Evolutionary conservation across 352 stramenopile species (phyloP), one percentile per base, ranked within the genome.

Genomic region (Chrysophaeum taylorii): DNA sequence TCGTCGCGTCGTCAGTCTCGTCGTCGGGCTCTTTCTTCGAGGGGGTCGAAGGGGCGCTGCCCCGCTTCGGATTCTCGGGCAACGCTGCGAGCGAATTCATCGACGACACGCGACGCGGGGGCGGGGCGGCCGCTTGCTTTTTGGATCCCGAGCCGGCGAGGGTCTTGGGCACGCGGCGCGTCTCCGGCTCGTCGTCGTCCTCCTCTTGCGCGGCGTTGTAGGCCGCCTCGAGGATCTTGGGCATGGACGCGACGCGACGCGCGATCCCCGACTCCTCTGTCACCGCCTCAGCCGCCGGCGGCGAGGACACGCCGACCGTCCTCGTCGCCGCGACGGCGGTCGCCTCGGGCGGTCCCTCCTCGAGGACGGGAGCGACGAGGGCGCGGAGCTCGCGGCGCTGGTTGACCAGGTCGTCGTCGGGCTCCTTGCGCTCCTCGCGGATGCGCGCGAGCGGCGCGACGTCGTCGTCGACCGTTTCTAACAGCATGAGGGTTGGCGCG

Each of bases 401-500:
- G 18, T 33, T 57, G 45, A 18, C 23, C 12, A 27, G 12, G 18
- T 27, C 23, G 9, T 12, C 5, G 12, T 18, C 45, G 18, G 45
- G 9, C 9, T 12, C 45, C 7, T 12, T 25, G 12, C 18, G 27
- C 25, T 62, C 50, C 25, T 62, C 50, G 45, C 2, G 4, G 18
- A 25, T 29, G 45, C 21, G 41, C 41, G 14, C 14, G 14, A 14
- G 41, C 41, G 41, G 41, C 18, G 9, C 45, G 18, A 25, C 45
- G 57, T 9, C 12, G 36, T 66, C 57, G 21, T 66, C 57, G 31
- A 66, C 57, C 2, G 76, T 74, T 23, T 86, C 64, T 77, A 88
- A 87, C 68, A 85, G 82, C 77, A 87, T 85, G 37, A 89, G 81
- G 50, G 85, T 79, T 15, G 84, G 84, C 75, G 82, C 87, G 38